Base-by-base conservation (phyloP, 768 basidiomycete genomes). In the Suillus bovinus region DNA sequence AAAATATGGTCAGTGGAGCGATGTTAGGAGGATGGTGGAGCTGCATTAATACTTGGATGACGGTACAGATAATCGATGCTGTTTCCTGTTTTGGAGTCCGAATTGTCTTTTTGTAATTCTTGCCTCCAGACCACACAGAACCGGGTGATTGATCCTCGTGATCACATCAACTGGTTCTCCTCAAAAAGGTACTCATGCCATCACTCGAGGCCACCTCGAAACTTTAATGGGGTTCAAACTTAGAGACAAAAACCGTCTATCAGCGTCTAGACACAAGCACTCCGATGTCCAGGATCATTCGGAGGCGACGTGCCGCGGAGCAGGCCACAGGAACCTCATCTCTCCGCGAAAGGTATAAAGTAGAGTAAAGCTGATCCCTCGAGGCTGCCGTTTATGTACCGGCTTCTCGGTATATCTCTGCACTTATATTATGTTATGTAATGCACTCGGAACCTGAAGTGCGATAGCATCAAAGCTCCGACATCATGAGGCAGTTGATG, bases 21-120 rank as follows among this genome's bases (percentile, higher is more conserved):
- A 38, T 38, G 14, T 61, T 61, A 61, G 60, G 60, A 58, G 60
- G n/a, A 55, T 36, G 63, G 61, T 53, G 71, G 46, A 31, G 58
- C 66, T 29, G 58, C 41, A 31, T 46, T 39, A 46, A 46, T 46
- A 47, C 20, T n/a, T n/a, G n/a, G n/a, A n/a, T n/a, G n/a, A n/a
- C n/a, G n/a, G n/a, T n/a, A n/a, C n/a, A 73, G 74, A 71, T 75
- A 73, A 63, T 71, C 63, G 66, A 66, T 42, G 58, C 50, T 59
- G 71, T 63, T 72, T 39, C 72, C 72, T 66, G 41, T 61, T 75
- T 75, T 13, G 61, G 73, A 62, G 8, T 13, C 22, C 16, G 2
- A 55, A 34, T 36, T 42, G n/a, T 34, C n/a, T 34, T 33, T 34
- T 3, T 14, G 17, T 1, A 6, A 36, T 24, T 54, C 34, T 24